Conservation (phyloP, 2,329 filamentous ascomycete genomes). For the Penicillium sp. region DNA sequence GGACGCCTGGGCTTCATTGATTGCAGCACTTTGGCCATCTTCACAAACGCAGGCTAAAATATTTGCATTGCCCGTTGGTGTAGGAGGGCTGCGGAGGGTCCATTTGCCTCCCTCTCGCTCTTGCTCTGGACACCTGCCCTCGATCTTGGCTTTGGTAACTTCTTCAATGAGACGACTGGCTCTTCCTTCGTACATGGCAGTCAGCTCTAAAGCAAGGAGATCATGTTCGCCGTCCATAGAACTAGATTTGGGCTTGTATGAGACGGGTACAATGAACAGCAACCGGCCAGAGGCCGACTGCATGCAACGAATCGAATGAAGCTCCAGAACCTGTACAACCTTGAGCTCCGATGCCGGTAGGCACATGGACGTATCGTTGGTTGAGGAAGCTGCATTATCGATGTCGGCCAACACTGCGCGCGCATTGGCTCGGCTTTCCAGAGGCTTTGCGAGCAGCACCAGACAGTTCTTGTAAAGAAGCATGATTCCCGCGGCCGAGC, state of each 20-base stretch:
- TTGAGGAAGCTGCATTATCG: constrained; percentile 70
- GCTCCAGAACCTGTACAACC: constrained; percentile 69
- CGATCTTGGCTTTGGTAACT: constrained; percentile 78
- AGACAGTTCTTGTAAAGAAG: constrained; percentile 82
- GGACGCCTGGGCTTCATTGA: constrained; percentile 51
- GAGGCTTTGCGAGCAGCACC: constrained; percentile 70
- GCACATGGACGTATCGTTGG: constrained; percentile 25
- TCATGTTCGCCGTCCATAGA: constrained; percentile 34
- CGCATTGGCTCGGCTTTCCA: constrained; percentile 63
- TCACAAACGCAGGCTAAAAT: constrained; percentile 50
- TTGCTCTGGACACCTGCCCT: constrained; percentile 77
- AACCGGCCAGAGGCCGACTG: constrained; percentile 42
- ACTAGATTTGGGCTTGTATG: constrained; percentile 18
- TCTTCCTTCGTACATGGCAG: constrained; percentile 74
- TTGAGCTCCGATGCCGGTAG: constrained; percentile 62
- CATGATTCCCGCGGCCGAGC: constrained; percentile 64
- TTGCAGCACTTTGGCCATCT: constrained; percentile 39
- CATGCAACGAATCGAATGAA: constrained; percentile 69
- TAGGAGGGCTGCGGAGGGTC: constrained; percentile 70
- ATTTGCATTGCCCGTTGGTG: constrained; percentile 56
- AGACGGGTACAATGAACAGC: constrained; percentile 36
- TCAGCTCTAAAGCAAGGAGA: constrained; percentile 67
- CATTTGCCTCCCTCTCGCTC: constrained; percentile 79
- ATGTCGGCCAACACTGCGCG: constrained; percentile 79
- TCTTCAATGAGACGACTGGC: constrained; percentile 78